phyloP scores from a whole-genome alignment of 1,139 yeast species.

The Candida frijolesensis region DNA sequence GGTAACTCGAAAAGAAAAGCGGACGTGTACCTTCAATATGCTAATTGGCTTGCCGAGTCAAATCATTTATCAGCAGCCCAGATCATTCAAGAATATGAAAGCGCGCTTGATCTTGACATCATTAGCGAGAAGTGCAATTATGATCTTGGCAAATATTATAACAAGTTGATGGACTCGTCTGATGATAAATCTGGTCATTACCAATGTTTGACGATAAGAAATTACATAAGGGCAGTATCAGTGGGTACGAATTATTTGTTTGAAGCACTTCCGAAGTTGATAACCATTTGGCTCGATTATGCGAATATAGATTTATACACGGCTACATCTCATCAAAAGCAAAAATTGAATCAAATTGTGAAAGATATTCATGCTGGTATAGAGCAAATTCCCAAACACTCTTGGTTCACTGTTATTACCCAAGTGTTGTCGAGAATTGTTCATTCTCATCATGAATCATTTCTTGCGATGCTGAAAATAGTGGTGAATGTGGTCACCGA shows the following conservation, averaged over 20 bases:
- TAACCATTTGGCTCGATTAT: conserved; percentile 91
- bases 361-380: conserved; percentile 53
- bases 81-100: conserved; percentile 68
- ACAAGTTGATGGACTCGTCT: conserved; percentile 69
- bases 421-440: conserved; percentile 81
- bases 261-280: conserved; percentile 86
- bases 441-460: conserved; percentile 63
- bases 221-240: conserved; percentile 68
- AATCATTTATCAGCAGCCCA: conserved; percentile 81
- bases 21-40: conserved; percentile 69
- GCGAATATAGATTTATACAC: conserved; percentile 41
- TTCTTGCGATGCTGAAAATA: conserved; percentile 56
- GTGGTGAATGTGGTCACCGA: conserved; percentile 57
- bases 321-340: conserved; percentile 26
- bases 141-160: conserved; percentile 77
- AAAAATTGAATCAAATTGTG: conserved; percentile 47
- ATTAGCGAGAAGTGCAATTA: conserved; percentile 82
- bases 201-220: conserved; percentile 64
- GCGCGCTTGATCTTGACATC: conserved; percentile 58
- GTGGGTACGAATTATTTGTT: conserved; percentile 70
- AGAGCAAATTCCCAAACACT: conserved; percentile 55
- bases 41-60: conserved; percentile 87
- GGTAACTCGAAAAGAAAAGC: conserved; percentile 34
- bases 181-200: conserved; percentile 58
- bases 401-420: conserved; percentile 85